Conservation (phyloP, 345 rosid genomes). For the Physaria fendleri region DNA sequence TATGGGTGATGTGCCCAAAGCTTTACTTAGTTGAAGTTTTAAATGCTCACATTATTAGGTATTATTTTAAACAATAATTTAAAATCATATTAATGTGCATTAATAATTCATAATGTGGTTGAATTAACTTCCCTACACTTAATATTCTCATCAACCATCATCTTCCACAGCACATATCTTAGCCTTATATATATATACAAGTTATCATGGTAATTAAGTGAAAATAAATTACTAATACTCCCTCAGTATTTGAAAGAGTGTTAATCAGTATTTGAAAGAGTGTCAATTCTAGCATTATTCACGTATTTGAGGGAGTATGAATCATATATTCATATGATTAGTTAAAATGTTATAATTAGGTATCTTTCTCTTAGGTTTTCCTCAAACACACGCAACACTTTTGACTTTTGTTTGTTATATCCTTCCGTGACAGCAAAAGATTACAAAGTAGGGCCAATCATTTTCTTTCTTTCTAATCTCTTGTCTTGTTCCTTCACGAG, state of each 20-base stretch:
- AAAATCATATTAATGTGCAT: not conserved
- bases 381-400: constrained; percentile 30
- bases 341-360: not conserved
- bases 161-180: constrained; percentile 14
- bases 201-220: too few species aligned
- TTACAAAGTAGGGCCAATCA: constrained; percentile 30
- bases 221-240: too few species aligned
- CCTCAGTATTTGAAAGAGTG: too few species aligned
- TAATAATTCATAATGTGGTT: constrained; percentile 2
- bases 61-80: not conserved
- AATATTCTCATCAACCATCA: constrained; percentile 14
- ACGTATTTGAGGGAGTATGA: too few species aligned
- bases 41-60: not conserved
- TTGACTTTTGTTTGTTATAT: constrained; percentile 20
- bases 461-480: constrained; percentile 24
- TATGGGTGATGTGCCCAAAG: not conserved
- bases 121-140: not conserved
- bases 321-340: not conserved
- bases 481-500: constrained; percentile 38
- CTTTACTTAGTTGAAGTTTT: not conserved
- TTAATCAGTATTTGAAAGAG: too few species aligned
- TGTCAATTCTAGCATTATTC: too few species aligned
- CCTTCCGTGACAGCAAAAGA: constrained; percentile 28
- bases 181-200: not conserved
- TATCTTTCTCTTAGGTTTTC: constrained; percentile 10